Base-by-base conservation (phyloP, 2,329 filamentous ascomycete genomes). In the Cordyceps farinosa region DNA sequence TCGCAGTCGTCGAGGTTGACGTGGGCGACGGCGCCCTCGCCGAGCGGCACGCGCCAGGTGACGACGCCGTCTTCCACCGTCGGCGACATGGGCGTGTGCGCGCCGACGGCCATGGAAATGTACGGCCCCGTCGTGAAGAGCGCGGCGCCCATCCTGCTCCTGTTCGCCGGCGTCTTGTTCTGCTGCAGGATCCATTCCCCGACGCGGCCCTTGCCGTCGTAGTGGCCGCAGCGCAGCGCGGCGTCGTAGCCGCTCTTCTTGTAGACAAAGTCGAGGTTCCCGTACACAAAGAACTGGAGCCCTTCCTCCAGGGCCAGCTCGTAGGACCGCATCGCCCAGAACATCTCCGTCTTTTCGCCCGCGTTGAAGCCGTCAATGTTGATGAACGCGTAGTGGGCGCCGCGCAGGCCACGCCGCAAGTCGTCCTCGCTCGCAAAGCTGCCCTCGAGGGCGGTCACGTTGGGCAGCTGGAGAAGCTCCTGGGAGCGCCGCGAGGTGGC, bases 331-430 rank as follows among this genome's bases (percentile, higher is more conserved):
- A 82, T 74, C 6, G 75, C 71, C 79, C 77, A 84, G 68, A 75
- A 84, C 1, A 77, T 77, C 69, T 84, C 81, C 0, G 75, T 75
- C 67, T 83, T 84, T 70, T 84, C 81, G 40, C 82, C 82, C 30
- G 73, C 72, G 64, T 81, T 83, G 70, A 83, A 84, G 15, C 81
- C 80, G 65, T 84, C 82, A 48, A 82, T 79, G 67, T 85, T 85
- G 54, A 85, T 72, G 66, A 81, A 84, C 3, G 81, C 81, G n/a
- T 77, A 79, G 66, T 78, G 76, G 53, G 77, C 78, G 5, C 77
- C 79, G 10, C 68, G 67, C 67, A 82, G 80, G 0, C 78, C 79
- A 1, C 71, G 69, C 17, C 79, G 78, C 0, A 84, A 77, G 63
- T 75, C 70, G 0, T 66, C 64, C 66, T 84, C 81, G 45, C 74